These are phyloP conservation scores for Monsonia emarginata DNA, from an alignment of 441 rosid genomes.

Conservation along the genomic window DNA sequence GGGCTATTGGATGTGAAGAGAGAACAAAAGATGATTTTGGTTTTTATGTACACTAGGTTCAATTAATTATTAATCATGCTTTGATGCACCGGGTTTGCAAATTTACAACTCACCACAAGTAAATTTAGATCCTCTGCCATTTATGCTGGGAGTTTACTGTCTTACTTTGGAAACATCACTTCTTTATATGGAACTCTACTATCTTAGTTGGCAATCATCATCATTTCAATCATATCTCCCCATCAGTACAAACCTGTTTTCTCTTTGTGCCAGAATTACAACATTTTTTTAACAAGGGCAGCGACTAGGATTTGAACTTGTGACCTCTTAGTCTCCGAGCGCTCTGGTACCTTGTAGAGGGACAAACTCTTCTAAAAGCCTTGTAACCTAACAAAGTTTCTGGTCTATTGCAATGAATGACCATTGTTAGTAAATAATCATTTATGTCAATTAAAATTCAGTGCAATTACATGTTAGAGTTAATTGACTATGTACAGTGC, in stretches of 20 bases:
- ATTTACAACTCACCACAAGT: not conserved
- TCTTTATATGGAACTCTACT: not conserved
- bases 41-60: not conserved
- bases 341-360: too few species aligned
- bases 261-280: too few species aligned
- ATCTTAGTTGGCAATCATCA: not conserved
- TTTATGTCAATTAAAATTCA: not conserved
- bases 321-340: too few species aligned
- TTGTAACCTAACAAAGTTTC: too few species aligned
- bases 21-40: not conserved
- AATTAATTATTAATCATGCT: too few species aligned
- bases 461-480: not conserved
- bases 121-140: not conserved
- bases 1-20: not conserved
- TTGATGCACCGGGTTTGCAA: not conserved
- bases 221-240: too few species aligned
- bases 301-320: too few species aligned
- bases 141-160: not conserved
- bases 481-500: not conserved
- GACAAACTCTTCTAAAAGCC: too few species aligned
- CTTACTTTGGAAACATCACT: not conserved
- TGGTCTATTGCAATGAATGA: not conserved
- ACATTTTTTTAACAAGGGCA: too few species aligned
- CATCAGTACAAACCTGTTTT: too few species aligned
- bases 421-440: not conserved